Base-by-base conservation (phyloP, 2,329 filamentous ascomycete species). In the Stachybotrys chlorohalonatus region DNA sequence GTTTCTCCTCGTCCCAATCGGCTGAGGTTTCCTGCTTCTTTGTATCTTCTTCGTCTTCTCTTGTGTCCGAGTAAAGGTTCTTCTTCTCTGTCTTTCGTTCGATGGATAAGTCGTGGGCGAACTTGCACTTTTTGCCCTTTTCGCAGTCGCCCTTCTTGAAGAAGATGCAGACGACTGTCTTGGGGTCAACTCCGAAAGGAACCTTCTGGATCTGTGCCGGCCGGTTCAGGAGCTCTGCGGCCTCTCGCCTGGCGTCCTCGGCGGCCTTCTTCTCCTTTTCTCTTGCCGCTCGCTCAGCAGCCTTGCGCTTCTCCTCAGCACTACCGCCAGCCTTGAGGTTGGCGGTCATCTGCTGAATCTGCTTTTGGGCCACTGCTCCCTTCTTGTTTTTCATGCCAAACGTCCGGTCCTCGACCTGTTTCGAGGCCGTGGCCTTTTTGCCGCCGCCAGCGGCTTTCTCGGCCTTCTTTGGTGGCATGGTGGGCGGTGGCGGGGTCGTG, bases 331-430 rank as follows among this genome's bases (percentile, higher is more conserved):
- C 80, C 62, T 87, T 84, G 53, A 85, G 81, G 64, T 91, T 87
- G 50, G 85, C 81, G 62, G 85, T 76, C 70, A 99, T 83, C 65
- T 91, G 89, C 56, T 89, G 86, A 68, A 99, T 97, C 63, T 92
- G 84, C 73, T 86, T 95, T 75, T 97, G 90, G 54, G 91, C 93
- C 53, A 84, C 86, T 55, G 84, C 87, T 63, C 94, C 94, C 80
- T 96, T 99, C 79, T 99, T 99, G 70, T 99, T 99, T 77, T 99
- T 99, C 94, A 99, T 97, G 65, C 94, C 94, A 80, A 99, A 99
- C 51, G 94, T 96, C 77, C 93, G 94, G 79, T 99, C 94, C 59
- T 94, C 90, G 59, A 91, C 89, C 49, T 78, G 66, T 75, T 90
- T 90, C 63, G 75, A 64, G 56, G 75, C 71, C 24, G 75, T 68